A percentile compares a stretch with the other conserved stretches of the same genome.
These are phyloP conservation scores for Kuraishia floccosa DNA, from an alignment of 805 yeast genomes.

Conservation along the genomic window DNA sequence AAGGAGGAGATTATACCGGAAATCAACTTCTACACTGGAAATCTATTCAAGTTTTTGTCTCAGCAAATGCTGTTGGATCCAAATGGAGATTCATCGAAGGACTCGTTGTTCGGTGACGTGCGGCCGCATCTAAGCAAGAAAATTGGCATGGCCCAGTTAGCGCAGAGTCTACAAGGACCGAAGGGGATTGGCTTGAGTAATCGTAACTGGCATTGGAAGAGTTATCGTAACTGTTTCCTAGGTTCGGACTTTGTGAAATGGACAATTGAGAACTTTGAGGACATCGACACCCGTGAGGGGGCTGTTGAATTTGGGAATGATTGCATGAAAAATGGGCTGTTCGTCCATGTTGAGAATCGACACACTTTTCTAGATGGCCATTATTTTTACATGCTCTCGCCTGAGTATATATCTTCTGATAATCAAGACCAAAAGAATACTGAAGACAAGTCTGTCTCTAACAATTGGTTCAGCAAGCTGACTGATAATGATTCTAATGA, in stretches of 20 bases:
- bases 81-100: constrained; percentile 9
- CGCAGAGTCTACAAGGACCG: constrained; percentile 54
- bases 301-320: constrained; percentile 74
- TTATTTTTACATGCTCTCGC: constrained; percentile 68
- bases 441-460: not conserved
- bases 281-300: constrained; percentile 70
- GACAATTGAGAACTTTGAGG: constrained; percentile 70
- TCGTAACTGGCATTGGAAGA: constrained; percentile 84
- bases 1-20: constrained; percentile 54
- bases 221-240: constrained; percentile 65
- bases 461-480: constrained; percentile 4
- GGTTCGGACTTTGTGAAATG: constrained; percentile 84
- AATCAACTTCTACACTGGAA: constrained; percentile 80
- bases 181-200: constrained; percentile 61
- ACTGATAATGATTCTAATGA: not conserved
- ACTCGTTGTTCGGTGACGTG: constrained; percentile 19
- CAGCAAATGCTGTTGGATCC: constrained; percentile 32
- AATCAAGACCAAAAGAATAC: too few relatives aligned
- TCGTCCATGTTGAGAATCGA: constrained; percentile 72
- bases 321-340: constrained; percentile 60
- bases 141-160: constrained; percentile 40
- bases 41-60: constrained; percentile 52
- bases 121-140: constrained; percentile 28
- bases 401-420: constrained; percentile 40
- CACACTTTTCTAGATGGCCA: constrained; percentile 90